These are phyloP conservation scores for Silene vulgaris DNA, from an alignment of 179 eudicot species.

Conservation along the genomic window DNA sequence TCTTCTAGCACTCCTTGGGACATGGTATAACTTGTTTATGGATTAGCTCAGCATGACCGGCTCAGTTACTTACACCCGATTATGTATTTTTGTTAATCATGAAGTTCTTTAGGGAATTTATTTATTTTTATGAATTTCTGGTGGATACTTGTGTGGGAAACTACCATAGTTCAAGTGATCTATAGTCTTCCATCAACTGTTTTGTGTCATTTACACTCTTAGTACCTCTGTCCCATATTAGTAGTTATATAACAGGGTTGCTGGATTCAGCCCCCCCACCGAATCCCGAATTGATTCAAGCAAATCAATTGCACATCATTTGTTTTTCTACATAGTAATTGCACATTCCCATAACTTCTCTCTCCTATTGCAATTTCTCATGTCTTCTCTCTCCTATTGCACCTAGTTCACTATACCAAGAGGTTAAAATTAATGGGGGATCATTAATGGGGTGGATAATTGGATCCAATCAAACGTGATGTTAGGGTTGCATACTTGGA, in stretches of 20 bases:
- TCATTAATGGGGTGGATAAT: background rate
- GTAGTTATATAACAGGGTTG: background rate
- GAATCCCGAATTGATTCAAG: no score
- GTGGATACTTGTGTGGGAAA: slow-evolving; percentile 7
- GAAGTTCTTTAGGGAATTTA: background rate
- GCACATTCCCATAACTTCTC: background rate
- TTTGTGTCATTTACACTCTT: background rate
- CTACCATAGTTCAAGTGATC: background rate
- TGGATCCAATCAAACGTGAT: background rate
- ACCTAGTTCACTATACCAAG: background rate
- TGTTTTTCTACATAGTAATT: background rate
- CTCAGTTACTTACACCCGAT: background rate
- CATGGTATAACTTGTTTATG: background rate
- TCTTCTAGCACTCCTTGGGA: background rate
- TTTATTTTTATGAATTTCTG: background rate
- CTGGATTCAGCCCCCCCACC: no score
- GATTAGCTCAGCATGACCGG: background rate
- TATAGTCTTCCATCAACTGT: background rate
- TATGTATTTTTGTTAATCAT: background rate
- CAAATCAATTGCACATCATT: background rate
- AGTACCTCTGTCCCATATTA: background rate
- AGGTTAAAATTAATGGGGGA: background rate
- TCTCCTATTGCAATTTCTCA: background rate
- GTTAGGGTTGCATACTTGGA: background rate
- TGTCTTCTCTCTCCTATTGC: background rate